phyloP scores from a whole-genome alignment of 495 filamentous ascomycete species.

The Pyrenopolyporus hunteri region DNA sequence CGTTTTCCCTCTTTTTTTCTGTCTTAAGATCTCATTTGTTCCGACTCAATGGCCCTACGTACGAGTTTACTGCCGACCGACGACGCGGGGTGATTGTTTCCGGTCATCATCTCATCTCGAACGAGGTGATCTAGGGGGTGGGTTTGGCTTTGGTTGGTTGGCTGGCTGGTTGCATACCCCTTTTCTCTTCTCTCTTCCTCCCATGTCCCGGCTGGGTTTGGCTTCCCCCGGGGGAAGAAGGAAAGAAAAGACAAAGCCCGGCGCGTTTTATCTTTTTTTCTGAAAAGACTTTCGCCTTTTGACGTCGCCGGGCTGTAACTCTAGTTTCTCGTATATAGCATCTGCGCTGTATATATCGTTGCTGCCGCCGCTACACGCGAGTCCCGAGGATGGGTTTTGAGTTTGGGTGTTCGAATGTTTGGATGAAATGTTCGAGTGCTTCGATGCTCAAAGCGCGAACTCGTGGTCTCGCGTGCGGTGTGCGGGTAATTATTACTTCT shows the following conservation, averaged over 20 bases:
- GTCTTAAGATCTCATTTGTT: neutral
- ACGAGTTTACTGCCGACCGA: conserved; percentile 3
- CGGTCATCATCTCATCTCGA: no score
- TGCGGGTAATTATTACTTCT: no score
- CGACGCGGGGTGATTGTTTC: neutral
- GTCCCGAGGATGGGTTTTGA: no score
- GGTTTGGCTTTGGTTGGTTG: no score
- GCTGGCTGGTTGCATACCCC: neutral
- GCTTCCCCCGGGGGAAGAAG: no score
- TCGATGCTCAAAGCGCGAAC: no score
- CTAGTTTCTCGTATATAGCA: conserved; percentile 33
- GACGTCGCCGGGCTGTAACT: conserved; percentile 17
- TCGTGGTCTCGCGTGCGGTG: no score
- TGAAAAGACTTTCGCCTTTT: no score
- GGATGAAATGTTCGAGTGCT: no score
- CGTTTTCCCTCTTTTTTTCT: neutral
- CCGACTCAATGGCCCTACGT: neutral
- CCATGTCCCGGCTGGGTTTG: no score
- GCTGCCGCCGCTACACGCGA: neutral
- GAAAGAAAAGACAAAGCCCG: neutral
- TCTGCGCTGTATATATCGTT: conserved; percentile 11
- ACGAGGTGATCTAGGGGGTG: no score
- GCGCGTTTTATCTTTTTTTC: neutral
- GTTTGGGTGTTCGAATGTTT: no score
- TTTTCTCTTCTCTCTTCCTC: neutral